These are phyloP conservation scores for Ophiostoma ulmi DNA, from an alignment of 2,329 filamentous ascomycete species.

Conservation along the genomic window DNA sequence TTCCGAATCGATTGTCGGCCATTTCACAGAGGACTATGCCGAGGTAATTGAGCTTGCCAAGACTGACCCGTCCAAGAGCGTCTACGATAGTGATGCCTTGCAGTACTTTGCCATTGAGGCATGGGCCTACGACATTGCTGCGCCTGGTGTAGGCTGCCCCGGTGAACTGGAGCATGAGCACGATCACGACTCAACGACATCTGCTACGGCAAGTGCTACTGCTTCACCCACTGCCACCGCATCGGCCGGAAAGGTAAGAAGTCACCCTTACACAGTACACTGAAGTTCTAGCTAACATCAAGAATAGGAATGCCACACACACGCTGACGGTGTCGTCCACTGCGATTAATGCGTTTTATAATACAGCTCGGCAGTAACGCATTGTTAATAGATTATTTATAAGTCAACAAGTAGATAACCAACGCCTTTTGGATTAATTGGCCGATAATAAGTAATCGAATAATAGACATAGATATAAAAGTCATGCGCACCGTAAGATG, in stretches of 20 bases:
- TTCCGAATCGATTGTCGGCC: neutral
- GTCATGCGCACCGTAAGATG: neutral
- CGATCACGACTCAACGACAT: neutral
- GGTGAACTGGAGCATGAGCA: constrained; percentile 1
- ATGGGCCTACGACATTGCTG: neutral
- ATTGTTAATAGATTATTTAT: neutral
- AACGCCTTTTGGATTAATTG: neutral
- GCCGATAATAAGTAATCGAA: neutral
- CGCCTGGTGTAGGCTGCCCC: neutral
- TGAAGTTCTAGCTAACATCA: neutral
- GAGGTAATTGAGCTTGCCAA: neutral
- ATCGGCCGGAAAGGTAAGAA: neutral
- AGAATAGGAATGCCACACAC: neutral
- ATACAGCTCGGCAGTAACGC: neutral
- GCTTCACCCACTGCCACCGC: neutral
- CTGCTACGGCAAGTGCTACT: neutral
- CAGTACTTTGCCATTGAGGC: constrained; percentile 9
- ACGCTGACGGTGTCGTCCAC: neutral
- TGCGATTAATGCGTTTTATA: neutral
- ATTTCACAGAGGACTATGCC: constrained; percentile 1
- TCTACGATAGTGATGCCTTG: neutral
- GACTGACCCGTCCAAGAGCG: neutral
- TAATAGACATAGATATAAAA: neutral
- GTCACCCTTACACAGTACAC: neutral
- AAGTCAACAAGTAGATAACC: neutral